These are phyloP conservation scores for Arabidopsis lyrata DNA, from an alignment of 441 rosid genomes.

Conservation along the genomic window DNA sequence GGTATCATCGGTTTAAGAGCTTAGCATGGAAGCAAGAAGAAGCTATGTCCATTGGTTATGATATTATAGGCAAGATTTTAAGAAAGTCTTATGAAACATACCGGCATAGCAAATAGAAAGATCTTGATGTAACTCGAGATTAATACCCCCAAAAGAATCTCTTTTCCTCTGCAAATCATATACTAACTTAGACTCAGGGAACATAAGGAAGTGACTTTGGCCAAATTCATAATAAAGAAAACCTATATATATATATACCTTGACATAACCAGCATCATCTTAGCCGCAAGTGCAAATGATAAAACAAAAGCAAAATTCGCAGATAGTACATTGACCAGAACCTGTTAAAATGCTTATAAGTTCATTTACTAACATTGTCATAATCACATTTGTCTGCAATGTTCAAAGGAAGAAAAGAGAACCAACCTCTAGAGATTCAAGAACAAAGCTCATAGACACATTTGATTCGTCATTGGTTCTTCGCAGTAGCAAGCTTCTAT, in stretches of 20 bases:
- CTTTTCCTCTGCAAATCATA: conserved; percentile 51
- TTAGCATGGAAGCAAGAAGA: neutral
- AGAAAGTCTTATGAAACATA: conserved; percentile 39
- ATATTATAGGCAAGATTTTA: neutral
- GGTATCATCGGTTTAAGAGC: neutral
- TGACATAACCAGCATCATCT: conserved; percentile 48
- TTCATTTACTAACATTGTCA: conserved; percentile 7
- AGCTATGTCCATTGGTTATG: neutral
- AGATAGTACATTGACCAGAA: conserved; percentile 57
- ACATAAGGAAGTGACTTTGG: conserved; percentile 6
- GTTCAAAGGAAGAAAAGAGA: conserved; percentile 8
- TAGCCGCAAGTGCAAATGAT: conserved; percentile 54
- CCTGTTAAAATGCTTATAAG: conserved; percentile 43
- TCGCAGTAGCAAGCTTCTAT: conserved; percentile 63
- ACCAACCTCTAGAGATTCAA: conserved; percentile 22
- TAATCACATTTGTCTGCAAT: neutral
- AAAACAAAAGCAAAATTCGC: conserved; percentile 65
- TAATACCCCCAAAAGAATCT: conserved; percentile 59
- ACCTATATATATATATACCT: conserved; percentile 51
- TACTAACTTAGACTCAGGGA: neutral
- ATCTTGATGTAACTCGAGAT: conserved; percentile 85
- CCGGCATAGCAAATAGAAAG: conserved; percentile 74
- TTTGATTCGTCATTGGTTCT: conserved; percentile 50
- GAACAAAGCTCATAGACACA: conserved; percentile 49
- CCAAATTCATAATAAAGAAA: neutral